These are phyloP conservation scores for Filobasidium uniguttulatum DNA, from an alignment of 1,284 basidiomycete species.

Conservation along the genomic window DNA sequence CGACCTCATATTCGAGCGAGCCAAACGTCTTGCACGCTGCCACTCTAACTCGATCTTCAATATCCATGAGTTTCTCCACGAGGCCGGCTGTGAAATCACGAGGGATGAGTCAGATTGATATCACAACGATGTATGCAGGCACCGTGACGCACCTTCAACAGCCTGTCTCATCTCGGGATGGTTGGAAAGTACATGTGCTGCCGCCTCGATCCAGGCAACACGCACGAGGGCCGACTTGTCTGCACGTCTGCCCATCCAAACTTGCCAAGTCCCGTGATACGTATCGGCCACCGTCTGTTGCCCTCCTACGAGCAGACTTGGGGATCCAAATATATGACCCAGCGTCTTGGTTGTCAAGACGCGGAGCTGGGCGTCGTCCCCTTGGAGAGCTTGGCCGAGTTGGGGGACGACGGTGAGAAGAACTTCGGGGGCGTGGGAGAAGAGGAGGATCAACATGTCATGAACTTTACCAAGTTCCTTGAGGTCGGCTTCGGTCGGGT, in stretches of 20 bases:
- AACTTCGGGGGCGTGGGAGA: constrained; percentile 63
- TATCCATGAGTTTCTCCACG: constrained; percentile 58
- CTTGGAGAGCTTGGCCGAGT: constrained; percentile 77
- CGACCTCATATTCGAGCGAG: constrained; percentile 78
- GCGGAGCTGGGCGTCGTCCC: constrained; percentile 55
- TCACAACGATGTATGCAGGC: too few species aligned
- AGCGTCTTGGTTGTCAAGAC: constrained; percentile 67
- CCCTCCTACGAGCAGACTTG: constrained; percentile 47
- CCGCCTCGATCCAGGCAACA: constrained; percentile 61
- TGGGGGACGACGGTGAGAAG: constrained; percentile 83
- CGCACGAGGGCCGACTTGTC: constrained; percentile 65
- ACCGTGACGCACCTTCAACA: constrained; percentile 55
- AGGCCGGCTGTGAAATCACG: constrained; percentile 47
- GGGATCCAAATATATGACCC: constrained; percentile 72
- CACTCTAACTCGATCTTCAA: constrained; percentile 80
- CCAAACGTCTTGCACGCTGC: constrained; percentile 71
- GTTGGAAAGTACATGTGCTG: constrained; percentile 49
- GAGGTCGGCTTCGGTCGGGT: constrained; percentile 41
- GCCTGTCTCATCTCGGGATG: constrained; percentile 54
- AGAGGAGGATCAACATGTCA: constrained; percentile 69
- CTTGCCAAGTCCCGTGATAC: constrained; percentile 71
- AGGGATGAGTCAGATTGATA: too few species aligned
- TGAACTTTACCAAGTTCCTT: constrained; percentile 50
- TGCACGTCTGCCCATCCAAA: constrained; percentile 66
- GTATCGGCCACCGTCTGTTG: constrained; percentile 37